Evolutionary conservation across 208 protist genomes (phyloP).

Genomic region (Phytomonas sp.): DNA sequence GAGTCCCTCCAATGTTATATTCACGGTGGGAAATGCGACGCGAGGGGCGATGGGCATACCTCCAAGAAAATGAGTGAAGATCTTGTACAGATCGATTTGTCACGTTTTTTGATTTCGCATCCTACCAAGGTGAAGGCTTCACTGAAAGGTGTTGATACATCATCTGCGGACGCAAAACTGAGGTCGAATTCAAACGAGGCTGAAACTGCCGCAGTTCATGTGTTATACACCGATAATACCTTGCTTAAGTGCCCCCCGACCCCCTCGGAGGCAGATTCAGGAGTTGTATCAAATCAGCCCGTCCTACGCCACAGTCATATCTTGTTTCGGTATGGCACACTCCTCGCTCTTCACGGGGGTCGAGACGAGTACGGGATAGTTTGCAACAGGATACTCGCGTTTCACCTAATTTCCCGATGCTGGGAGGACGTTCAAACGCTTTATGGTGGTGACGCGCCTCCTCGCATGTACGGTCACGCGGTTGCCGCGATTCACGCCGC

Average conservation of each 20-base stretch:
- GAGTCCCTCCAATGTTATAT: no score
- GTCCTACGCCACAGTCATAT: neutral
- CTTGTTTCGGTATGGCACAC: slow-evolving; percentile 3
- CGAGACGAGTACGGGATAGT: neutral
- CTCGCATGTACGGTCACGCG: slow-evolving; percentile 6
- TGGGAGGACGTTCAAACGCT: neutral
- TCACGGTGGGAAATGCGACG: neutral
- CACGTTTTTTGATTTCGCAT: neutral
- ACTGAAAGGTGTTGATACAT: neutral
- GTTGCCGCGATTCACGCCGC: neutral
- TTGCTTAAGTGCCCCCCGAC: neutral
- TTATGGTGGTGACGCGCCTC: neutral
- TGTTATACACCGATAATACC: neutral
- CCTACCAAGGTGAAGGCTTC: neutral
- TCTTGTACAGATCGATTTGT: neutral
- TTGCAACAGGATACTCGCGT: neutral
- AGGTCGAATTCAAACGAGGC: neutral
- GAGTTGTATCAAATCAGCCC: neutral
- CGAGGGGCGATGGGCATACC: neutral
- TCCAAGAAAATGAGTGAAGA: neutral
- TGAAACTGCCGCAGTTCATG: neutral
- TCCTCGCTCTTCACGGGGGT: slow-evolving; percentile 2
- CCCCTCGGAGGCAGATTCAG: neutral
- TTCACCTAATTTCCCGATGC: neutral
- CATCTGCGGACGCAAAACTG: neutral